A percentile compares a stretch with the other conserved stretches of the same genome.
phyloP scores from a whole-genome alignment of 2,329 filamentous ascomycete genomes.

The Magnaporthiopsis poae region DNA sequence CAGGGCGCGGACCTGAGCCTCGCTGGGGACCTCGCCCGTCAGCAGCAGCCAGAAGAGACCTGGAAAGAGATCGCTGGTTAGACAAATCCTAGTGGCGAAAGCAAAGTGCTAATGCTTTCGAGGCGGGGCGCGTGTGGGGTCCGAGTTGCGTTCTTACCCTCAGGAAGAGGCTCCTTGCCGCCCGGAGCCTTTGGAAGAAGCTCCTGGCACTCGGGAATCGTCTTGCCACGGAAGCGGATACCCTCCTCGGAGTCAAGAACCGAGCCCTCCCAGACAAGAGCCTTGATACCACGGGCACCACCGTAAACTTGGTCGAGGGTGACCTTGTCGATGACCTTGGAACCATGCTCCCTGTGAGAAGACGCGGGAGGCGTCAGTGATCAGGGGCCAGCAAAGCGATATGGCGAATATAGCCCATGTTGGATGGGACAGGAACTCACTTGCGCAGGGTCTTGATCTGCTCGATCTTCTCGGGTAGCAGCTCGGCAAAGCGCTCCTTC shows the following conservation, averaged over 20 bases:
- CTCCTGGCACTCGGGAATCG: constrained; percentile 97
- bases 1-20: constrained; percentile 96
- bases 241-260: constrained; percentile 97
- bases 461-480: constrained; percentile 91
- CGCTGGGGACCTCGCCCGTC: constrained; percentile 91
- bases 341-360: constrained; percentile 69
- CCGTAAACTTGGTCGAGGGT: constrained; percentile 99
- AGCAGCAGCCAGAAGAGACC: constrained; percentile 99
- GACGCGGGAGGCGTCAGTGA: constrained; percentile 17
- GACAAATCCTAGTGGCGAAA: not conserved
- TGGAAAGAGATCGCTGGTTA: constrained; percentile 20
- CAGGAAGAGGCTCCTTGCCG: constrained; percentile 90
- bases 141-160: constrained; percentile 47
- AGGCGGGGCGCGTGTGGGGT: not conserved
- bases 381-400: not conserved
- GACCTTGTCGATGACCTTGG: constrained; percentile 92
- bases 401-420: not conserved
- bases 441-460: constrained; percentile 98
- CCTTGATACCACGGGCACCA: constrained; percentile 97
- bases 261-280: constrained; percentile 96
- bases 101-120: not conserved
- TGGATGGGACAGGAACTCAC: constrained; percentile 42
- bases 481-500: constrained; percentile 96
- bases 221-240: constrained; percentile 98
- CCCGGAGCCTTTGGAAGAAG: constrained; percentile 93